Conservation (phyloP, 768 basidiomycete species). For the Termitomyces sp. region DNA sequence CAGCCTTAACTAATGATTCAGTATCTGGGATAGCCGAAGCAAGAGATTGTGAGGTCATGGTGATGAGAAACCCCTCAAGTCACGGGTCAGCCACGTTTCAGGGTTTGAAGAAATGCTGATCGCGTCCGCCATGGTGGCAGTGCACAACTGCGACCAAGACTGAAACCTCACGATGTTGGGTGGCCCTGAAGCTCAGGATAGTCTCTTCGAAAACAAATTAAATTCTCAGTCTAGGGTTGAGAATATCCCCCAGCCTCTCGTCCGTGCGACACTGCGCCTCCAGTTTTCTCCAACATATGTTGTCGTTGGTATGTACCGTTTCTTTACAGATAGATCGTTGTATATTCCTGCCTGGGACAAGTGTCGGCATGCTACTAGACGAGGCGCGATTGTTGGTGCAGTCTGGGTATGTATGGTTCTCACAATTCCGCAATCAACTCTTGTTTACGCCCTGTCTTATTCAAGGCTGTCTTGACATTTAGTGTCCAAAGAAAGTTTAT, state of each 20-base stretch:
- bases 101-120: background rate
- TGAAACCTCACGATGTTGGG: slow-evolving; percentile 5
- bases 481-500: slow-evolving; percentile 67
- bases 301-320: slow-evolving; percentile 77
- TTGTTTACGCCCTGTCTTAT: background rate
- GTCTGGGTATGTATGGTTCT: slow-evolving; percentile 52
- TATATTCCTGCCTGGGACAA: slow-evolving; percentile 80
- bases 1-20: slow-evolving; percentile 28
- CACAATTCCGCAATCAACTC: background rate
- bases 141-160: background rate
- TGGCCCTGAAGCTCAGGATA: slow-evolving; percentile 26
- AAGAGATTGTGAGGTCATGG: background rate
- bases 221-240: slow-evolving; percentile 3
- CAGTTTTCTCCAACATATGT: slow-evolving; percentile 80
- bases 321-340: slow-evolving; percentile 67
- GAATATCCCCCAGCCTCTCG: slow-evolving; percentile 40
- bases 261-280: slow-evolving; percentile 54
- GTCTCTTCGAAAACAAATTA: slow-evolving; percentile 19
- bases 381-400: slow-evolving; percentile 64
- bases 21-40: slow-evolving; percentile 25
- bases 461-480: slow-evolving; percentile 62
- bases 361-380: slow-evolving; percentile 67
- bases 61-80: background rate
- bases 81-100: background rate
- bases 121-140: background rate